A percentile compares a stretch with the other conserved stretches of the same genome.
Conservation (phyloP, 768 basidiomycete species). For the Pulveroboletus sp. region DNA sequence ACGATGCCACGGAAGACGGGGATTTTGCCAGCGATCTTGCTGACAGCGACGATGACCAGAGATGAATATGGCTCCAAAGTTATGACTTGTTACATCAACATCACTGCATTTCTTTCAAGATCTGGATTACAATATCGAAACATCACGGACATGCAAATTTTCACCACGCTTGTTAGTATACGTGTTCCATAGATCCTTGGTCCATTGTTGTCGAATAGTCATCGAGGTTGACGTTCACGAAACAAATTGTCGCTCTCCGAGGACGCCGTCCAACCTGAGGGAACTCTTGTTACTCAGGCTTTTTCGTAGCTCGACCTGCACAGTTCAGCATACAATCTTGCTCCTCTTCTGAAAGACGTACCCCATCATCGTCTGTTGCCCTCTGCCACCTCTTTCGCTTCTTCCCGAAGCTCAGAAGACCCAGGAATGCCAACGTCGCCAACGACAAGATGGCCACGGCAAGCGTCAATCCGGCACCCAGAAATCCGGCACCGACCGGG, state of each 20-base stretch:
- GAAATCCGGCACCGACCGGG: conserved; percentile 60
- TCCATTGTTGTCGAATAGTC: background rate
- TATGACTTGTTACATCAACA: conserved; percentile 8
- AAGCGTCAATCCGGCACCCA: conserved; percentile 56
- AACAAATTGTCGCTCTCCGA: background rate
- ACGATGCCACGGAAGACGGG: conserved; percentile 49
- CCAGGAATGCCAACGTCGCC: conserved; percentile 37
- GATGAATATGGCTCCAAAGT: conserved; percentile 17
- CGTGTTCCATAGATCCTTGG: conserved; percentile 13
- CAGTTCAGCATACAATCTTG: conserved; percentile 1
- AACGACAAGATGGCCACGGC: conserved; percentile 38
- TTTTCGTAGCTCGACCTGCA: conserved; percentile 22
- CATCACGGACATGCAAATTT: conserved; percentile 14
- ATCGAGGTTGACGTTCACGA: conserved; percentile 1
- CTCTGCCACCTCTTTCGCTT: conserved; percentile 2
- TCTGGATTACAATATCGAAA: conserved; percentile 17
- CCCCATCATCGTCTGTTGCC: conserved; percentile 11
- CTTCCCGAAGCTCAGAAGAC: conserved; percentile 30
- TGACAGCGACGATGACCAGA: conserved; percentile 32
- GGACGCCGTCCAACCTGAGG: background rate
- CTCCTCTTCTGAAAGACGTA: conserved; percentile 6
- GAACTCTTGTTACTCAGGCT: conserved; percentile 11
- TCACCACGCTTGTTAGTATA: conserved; percentile 13
- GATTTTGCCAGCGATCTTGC: conserved; percentile 32
- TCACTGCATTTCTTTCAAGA: conserved; percentile 17